A percentile compares a stretch with the other conserved stretches of the same genome.
Conservation (phyloP, 2,329 filamentous ascomycete species). For the Cercospora sp. region DNA sequence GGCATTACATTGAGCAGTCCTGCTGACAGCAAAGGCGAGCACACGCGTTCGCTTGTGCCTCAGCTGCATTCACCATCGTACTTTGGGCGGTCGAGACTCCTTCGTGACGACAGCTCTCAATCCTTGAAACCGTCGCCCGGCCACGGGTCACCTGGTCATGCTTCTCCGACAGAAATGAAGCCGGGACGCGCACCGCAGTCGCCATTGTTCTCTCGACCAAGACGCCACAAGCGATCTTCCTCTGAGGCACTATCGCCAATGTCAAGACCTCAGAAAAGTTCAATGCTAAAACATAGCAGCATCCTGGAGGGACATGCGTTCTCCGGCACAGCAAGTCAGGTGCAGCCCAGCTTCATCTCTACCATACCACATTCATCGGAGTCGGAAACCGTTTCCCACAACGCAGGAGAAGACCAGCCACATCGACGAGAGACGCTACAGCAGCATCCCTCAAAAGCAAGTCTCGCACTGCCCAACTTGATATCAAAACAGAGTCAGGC, state of each 20-base stretch:
- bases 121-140: slow-evolving; percentile 14
- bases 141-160: not conserved
- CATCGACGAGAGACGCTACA: not conserved
- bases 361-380: not conserved
- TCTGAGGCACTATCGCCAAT: slow-evolving; percentile 27
- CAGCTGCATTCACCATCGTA: slow-evolving; percentile 24
- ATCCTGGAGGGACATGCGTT: not conserved
- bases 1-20: slow-evolving; percentile 22
- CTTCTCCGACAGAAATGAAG: not conserved
- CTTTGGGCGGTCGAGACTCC: slow-evolving; percentile 16
- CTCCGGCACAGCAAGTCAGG: not conserved
- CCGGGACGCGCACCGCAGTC: not conserved
- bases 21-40: slow-evolving; percentile 6
- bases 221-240: slow-evolving; percentile 24
- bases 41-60: slow-evolving; percentile 14
- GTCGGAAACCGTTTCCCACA: not conserved
- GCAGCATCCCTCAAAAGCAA: not conserved
- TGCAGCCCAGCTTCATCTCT: not conserved
- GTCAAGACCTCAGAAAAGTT: not conserved
- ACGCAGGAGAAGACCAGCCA: not conserved
- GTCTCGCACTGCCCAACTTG: not conserved
- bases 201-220: not conserved
- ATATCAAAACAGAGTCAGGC: not conserved
- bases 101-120: slow-evolving; percentile 15
- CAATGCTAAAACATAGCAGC: not conserved